phyloP scores from a whole-genome alignment of 1,284 basidiomycete species.

The Marasmius oreades region DNA sequence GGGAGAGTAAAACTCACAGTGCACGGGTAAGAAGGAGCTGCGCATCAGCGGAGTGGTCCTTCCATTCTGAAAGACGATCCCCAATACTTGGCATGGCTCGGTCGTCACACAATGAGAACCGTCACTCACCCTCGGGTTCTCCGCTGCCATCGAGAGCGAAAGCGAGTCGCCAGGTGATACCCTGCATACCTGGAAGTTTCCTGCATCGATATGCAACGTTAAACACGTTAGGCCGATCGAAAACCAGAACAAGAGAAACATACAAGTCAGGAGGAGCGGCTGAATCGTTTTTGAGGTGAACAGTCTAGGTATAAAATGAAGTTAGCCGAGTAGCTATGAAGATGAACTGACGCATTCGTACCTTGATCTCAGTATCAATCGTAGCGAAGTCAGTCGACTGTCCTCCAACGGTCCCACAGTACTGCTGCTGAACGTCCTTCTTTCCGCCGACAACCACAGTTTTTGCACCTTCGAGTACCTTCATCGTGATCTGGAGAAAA shows the following conservation, averaged over 20 bases:
- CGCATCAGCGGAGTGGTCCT: constrained; percentile 21
- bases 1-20: neutral
- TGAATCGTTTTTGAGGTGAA: constrained; percentile 38
- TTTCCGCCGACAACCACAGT: constrained; percentile 56
- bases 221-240: constrained; percentile 4
- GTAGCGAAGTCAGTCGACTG: constrained; percentile 52
- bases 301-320: constrained; percentile 32
- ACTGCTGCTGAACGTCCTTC: constrained; percentile 46
- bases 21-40: constrained; percentile 19
- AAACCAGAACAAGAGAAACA: constrained; percentile 5
- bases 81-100: constrained; percentile 4
- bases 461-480: constrained; percentile 52
- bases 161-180: constrained; percentile 20
- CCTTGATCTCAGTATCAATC: constrained; percentile 60
- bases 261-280: constrained; percentile 17
- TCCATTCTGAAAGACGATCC: constrained; percentile 22
- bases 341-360: constrained; percentile 18
- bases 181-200: constrained; percentile 21
- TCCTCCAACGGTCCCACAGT: constrained; percentile 55
- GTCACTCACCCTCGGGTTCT: constrained; percentile 18
- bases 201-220: constrained; percentile 10
- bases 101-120: neutral
- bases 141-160: constrained; percentile 15
- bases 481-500: constrained; percentile 59
- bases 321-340: neutral